These are phyloP conservation scores for baker's yeast (Saccharomyces cerevisiae) DNA, from an alignment of 805 yeast species.

Conservation along the genomic window DNA sequence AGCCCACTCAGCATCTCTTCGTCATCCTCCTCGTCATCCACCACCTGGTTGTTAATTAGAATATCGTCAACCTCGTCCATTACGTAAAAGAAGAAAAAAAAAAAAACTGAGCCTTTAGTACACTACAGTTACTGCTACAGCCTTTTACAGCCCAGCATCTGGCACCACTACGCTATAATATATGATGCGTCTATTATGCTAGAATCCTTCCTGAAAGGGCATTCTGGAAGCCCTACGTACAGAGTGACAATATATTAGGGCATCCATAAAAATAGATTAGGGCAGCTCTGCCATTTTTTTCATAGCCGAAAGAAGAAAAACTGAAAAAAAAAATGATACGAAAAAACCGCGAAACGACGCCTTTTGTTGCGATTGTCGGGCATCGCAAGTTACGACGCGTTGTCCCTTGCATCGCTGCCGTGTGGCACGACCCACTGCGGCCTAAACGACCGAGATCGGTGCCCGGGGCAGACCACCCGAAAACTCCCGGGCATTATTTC, in stretches of 20 bases:
- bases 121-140: neutral
- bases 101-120: neutral
- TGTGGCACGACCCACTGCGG: neutral
- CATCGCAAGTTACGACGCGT: neutral
- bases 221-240: neutral
- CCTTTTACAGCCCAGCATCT: neutral
- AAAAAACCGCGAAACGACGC: neutral
- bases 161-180: neutral
- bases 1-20: constrained; percentile 13
- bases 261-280: neutral
- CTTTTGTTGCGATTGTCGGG: neutral
- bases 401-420: neutral
- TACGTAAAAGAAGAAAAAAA: no score
- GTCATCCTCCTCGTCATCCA: constrained; percentile 21
- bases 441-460: neutral
- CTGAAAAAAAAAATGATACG: neutral
- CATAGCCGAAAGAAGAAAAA: neutral
- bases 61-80: constrained; percentile 30
- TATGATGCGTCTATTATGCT: neutral
- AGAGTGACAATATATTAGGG: neutral
- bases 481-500: neutral
- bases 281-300: neutral
- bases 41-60: constrained; percentile 22
- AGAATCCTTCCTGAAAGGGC: neutral
- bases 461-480: neutral